These are phyloP conservation scores for Hyaloscypha variabilis DNA, from an alignment of 495 filamentous ascomycete genomes.

Conservation along the genomic window DNA sequence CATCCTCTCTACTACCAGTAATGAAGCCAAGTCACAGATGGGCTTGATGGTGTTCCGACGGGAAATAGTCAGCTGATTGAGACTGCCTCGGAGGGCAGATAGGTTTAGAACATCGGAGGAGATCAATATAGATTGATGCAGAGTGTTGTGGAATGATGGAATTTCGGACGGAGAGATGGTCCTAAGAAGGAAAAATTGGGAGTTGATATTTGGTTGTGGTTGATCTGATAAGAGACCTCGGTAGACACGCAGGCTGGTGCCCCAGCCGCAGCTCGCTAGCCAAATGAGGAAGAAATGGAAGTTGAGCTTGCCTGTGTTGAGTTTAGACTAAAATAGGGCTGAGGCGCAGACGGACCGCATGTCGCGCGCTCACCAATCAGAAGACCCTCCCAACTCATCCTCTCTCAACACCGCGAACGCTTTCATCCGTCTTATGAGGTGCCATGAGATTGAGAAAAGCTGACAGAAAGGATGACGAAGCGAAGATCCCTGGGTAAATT, in stretches of 20 bases:
- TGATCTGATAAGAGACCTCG: background rate
- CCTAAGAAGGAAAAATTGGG: background rate
- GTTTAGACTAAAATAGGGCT: background rate
- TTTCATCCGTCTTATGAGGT: too few species aligned
- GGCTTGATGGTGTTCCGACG: background rate
- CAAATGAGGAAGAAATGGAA: conserved; percentile 15
- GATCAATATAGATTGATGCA: background rate
- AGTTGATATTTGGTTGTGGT: background rate
- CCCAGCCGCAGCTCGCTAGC: background rate
- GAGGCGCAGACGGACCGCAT: too few species aligned
- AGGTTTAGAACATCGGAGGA: background rate
- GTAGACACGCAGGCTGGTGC: background rate
- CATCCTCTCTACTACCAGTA: conserved; percentile 50
- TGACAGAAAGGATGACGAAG: too few species aligned
- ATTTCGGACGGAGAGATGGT: background rate
- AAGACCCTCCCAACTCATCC: too few species aligned
- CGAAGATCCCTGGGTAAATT: too few species aligned
- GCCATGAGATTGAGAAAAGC: too few species aligned
- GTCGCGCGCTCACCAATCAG: too few species aligned
- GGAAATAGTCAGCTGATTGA: background rate
- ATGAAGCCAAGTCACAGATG: background rate
- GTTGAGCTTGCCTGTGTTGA: conserved; percentile 7
- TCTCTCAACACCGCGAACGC: too few species aligned
- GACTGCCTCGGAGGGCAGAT: background rate
- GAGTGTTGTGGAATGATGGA: background rate